A percentile compares a stretch with the other conserved stretches of the same genome.
Evolutionary conservation across 768 basidiomycete species (phyloP).

Genomic region (Tephrocybe sp.): DNA sequence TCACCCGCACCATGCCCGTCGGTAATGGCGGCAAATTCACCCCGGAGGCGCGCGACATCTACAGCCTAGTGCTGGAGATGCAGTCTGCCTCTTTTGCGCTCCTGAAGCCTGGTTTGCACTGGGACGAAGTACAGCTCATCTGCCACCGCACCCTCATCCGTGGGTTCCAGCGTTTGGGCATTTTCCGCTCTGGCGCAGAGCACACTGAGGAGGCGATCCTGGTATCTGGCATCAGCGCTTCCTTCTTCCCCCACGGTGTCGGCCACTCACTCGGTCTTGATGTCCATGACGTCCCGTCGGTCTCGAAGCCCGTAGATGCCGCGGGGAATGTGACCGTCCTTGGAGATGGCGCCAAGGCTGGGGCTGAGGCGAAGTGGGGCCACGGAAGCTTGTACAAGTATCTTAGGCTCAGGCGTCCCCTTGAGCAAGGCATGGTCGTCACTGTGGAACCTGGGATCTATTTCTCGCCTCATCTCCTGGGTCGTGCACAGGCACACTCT

Average conservation of each 20-base stretch:
- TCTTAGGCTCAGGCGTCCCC: constrained; percentile 72
- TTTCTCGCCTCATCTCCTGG: constrained; percentile 80
- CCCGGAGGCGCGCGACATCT: constrained; percentile 76
- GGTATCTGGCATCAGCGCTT: constrained; percentile 71
- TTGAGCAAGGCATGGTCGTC: constrained; percentile 83
- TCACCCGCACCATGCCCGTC: constrained; percentile 86
- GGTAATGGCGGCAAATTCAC: constrained; percentile 93
- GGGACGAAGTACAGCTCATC: constrained; percentile 85
- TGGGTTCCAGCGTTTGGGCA: constrained; percentile 81
- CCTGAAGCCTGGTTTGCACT: constrained; percentile 78
- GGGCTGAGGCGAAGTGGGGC: constrained; percentile 22
- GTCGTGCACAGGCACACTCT: constrained; percentile 58
- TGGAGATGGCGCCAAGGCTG: constrained; percentile 4
- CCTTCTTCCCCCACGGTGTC: constrained; percentile 94
- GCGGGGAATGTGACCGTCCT: constrained; percentile 39
- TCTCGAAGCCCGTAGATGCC: constrained; percentile 65
- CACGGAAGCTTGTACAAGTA: constrained; percentile 77
- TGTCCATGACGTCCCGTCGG: constrained; percentile 88
- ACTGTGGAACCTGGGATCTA: constrained; percentile 92
- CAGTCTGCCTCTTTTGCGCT: constrained; percentile 77
- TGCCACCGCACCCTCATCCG: constrained; percentile 82
- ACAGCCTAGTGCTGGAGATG: constrained; percentile 88
- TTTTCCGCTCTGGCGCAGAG: constrained; percentile 69
- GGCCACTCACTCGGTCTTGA: constrained; percentile 93
- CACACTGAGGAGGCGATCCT: constrained; percentile 65